A percentile compares a stretch with the other conserved stretches of the same genome.
Conservation (phyloP, 495 filamentous ascomycete species). For the Melanomma pulvis-pyrius region DNA sequence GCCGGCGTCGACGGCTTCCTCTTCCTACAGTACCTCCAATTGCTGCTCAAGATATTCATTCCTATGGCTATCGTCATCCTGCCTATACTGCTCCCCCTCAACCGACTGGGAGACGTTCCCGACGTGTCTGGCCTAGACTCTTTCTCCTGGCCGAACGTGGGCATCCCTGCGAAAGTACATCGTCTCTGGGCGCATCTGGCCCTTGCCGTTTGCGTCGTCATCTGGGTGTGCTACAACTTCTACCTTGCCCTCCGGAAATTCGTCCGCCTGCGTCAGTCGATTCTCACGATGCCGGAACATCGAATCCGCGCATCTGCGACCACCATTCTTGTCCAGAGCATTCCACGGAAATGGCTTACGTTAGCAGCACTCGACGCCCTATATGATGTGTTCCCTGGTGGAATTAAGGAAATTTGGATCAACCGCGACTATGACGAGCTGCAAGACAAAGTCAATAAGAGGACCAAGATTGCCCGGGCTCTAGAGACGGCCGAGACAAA, state of each 20-base stretch:
- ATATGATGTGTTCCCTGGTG: slow-evolving; percentile 97
- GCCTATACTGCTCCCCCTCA: slow-evolving; percentile 84
- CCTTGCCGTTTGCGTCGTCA: slow-evolving; percentile 76
- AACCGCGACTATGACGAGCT: slow-evolving; percentile 90
- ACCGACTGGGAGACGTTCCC: slow-evolving; percentile 45
- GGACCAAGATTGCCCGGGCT: slow-evolving; percentile 68
- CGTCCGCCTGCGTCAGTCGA: slow-evolving; percentile 90
- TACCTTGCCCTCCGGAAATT: slow-evolving; percentile 88
- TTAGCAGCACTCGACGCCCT: slow-evolving; percentile 76
- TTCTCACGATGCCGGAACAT: slow-evolving; percentile 93
- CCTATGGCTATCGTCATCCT: slow-evolving; percentile 77
- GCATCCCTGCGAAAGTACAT: slow-evolving; percentile 59
- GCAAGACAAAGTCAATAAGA: slow-evolving; percentile 78
- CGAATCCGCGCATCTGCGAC: slow-evolving; percentile 93
- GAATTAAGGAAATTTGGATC: slow-evolving; percentile 94
- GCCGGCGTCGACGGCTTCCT: slow-evolving; percentile 93
- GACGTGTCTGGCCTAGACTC: slow-evolving; percentile 55
- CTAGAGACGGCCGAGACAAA: slow-evolving; percentile 85
- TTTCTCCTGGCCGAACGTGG: slow-evolving; percentile 81
- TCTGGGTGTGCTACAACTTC: slow-evolving; percentile 86
- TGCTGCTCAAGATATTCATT: slow-evolving; percentile 89
- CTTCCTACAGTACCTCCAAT: slow-evolving; percentile 92
- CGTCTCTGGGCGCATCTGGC: slow-evolving; percentile 90
- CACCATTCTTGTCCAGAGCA: slow-evolving; percentile 87
- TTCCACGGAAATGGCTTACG: slow-evolving; percentile 85